Conservation (phyloP, 192 early-diverging fungal species). For the Rhizophagus sp. region DNA sequence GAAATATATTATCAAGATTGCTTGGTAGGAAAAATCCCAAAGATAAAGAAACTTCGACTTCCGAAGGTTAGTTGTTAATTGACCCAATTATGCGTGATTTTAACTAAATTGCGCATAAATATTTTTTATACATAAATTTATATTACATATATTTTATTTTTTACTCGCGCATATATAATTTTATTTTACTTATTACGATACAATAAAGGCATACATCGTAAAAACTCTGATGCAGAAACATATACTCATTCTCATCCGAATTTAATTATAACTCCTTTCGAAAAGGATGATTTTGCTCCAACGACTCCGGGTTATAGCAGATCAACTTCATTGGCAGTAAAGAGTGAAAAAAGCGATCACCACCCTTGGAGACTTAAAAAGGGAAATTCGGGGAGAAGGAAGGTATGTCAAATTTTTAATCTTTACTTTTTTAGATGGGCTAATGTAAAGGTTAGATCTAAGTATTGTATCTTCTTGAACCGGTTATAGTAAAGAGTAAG, state of each 20-base stretch:
- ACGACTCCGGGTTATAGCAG: not conserved
- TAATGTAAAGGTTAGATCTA: not conserved
- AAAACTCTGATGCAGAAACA: slow-evolving; percentile 28
- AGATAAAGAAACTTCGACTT: slow-evolving; percentile 17
- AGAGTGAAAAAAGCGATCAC: not conserved
- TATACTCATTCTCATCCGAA: not conserved
- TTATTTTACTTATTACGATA: not conserved
- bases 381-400: not conserved
- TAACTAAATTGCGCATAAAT: not conserved
- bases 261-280: slow-evolving; percentile 7
- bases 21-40: slow-evolving; percentile 8
- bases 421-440: not conserved
- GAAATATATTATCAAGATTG: not conserved
- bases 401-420: slow-evolving; percentile 4
- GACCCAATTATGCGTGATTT: not conserved
- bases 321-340: not conserved
- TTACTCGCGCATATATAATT: not conserved
- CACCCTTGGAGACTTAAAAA: not conserved
- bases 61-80: slow-evolving; percentile 26
- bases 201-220: slow-evolving; percentile 4
- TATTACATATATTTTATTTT: not conserved
- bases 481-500: not conserved
- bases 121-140: not conserved
- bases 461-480: not conserved
- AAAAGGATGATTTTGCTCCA: slow-evolving; percentile 16